phyloP scores from a whole-genome alignment of 1,284 basidiomycete species.

The Inonotus obliquus region DNA sequence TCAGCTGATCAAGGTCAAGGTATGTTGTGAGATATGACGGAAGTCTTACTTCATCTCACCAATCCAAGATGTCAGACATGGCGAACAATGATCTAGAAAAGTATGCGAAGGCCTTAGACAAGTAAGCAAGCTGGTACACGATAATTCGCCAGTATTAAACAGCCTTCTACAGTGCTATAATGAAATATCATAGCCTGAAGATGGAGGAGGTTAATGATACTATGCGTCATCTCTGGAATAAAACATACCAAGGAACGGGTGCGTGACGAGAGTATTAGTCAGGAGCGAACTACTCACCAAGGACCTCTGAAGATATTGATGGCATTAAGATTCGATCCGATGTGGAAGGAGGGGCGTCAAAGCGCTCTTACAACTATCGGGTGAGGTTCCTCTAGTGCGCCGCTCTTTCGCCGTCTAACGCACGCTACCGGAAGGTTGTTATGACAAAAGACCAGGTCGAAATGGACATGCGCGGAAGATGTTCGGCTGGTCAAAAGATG shows the following conservation, averaged over 20 bases:
- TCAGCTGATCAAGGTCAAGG: conserved; percentile 94
- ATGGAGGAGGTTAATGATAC: conserved; percentile 99
- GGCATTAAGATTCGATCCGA: conserved; percentile 95
- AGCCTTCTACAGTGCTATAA: conserved; percentile 73
- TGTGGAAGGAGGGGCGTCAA: conserved; percentile 79
- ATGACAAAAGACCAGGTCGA: conserved; percentile 99
- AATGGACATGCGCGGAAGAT: conserved; percentile 99
- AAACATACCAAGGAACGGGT: conserved; percentile 99
- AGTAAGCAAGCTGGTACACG: conserved; percentile 45
- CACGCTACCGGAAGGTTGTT: conserved; percentile 62
- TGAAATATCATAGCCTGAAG: conserved; percentile 97
- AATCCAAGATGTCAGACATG: conserved; percentile 81
- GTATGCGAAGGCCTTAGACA: conserved; percentile 93
- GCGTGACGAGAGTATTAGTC: conserved; percentile 22
- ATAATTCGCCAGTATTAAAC: not conserved
- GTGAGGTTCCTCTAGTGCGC: conserved; percentile 41
- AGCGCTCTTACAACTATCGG: conserved; percentile 97
- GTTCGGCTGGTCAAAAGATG: conserved; percentile 98
- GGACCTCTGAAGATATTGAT: conserved; percentile 76
- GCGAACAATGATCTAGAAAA: conserved; percentile 95
- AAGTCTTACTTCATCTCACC: conserved; percentile 4
- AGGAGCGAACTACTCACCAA: not conserved
- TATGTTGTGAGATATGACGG: conserved; percentile 28
- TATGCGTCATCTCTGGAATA: conserved; percentile 95
- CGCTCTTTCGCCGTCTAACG: conserved; percentile 21